Base-by-base conservation (phyloP, 228 moss, liverwort and hornwort species). In the Sphagnum magellanicum region DNA sequence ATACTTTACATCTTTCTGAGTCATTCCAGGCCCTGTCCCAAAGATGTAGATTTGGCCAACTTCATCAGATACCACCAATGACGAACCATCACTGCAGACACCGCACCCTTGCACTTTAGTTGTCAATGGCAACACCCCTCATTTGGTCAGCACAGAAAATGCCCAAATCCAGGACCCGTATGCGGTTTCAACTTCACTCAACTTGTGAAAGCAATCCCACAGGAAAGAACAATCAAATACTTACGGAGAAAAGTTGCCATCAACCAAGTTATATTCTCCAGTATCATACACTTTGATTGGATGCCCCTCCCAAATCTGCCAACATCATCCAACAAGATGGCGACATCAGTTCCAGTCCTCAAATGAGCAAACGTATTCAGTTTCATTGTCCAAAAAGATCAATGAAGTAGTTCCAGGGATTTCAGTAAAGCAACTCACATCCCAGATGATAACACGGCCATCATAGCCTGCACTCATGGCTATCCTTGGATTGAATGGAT, bases 401-500 rank as follows among this genome's bases (percentile, higher is more conserved):
- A 32, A 32, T 3, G 32, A 32, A 32, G 32, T 32, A 32, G 32
- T 32, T 32, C 32, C 32, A 32, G 32, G 32, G 32, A 52, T 48
- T 16, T 6, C 10, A 47, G 61, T 47, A 63, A 50, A 62, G 49
- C 51, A 64, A 86, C 97, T 93, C 74, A 97, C 97, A 76, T 97
- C 97, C 97, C 97, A 97, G 50, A 98, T 98, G 59, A 98, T 93
- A 53, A 98, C 94, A 67, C 94, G 87, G 62, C 98, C 98, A 81
- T 98, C 98, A 72, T 98, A 98, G 73, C 98, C 98, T 78, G 98
- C 98, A 83, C 98, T 98, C 98, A 98, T 98, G 11, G 98, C 98
- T 64, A 98, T 98, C 73, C 98, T 89, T 66, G 98, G 94, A 81
- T 98, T 92, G 69, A 92, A 86, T 8, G 94, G 94, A 81, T 98